These are phyloP conservation scores for Asterochloris erici DNA, from an alignment of 139 green algal genomes.

Conservation along the genomic window DNA sequence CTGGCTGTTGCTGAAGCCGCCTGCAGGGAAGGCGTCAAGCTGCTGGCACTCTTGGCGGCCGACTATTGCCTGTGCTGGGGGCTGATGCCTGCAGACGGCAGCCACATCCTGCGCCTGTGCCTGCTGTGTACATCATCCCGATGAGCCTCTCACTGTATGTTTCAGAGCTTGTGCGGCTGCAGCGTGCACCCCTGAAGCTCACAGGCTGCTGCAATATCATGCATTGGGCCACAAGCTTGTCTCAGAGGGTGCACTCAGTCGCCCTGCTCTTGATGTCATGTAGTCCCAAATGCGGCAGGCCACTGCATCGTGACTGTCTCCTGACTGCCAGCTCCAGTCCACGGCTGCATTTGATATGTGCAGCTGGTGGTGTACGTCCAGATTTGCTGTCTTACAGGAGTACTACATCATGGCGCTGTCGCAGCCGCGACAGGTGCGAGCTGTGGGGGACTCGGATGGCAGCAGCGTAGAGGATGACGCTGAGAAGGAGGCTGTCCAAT, in stretches of 20 bases:
- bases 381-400: conserved; percentile 30
- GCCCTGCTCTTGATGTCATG: background rate
- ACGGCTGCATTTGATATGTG: background rate
- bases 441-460: background rate
- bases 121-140: too few relatives aligned
- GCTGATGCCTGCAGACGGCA: too few relatives aligned
- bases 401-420: conserved; percentile 43
- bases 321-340: background rate
- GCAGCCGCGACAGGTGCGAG: background rate
- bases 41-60: background rate
- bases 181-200: too few relatives aligned
- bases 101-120: too few relatives aligned
- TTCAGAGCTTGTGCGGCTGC: too few relatives aligned
- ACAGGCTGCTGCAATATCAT: background rate
- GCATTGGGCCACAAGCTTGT: background rate
- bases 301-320: background rate
- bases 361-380: background rate
- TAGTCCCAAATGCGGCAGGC: background rate
- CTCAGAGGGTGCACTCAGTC: background rate
- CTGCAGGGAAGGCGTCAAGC: background rate
- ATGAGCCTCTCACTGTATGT: too few relatives aligned
- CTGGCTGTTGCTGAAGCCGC: background rate
- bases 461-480: conserved; percentile 10
- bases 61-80: background rate
- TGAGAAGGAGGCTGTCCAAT: background rate